Conservation (phyloP, 805 yeast species). For the Allodekkera sacchari region DNA sequence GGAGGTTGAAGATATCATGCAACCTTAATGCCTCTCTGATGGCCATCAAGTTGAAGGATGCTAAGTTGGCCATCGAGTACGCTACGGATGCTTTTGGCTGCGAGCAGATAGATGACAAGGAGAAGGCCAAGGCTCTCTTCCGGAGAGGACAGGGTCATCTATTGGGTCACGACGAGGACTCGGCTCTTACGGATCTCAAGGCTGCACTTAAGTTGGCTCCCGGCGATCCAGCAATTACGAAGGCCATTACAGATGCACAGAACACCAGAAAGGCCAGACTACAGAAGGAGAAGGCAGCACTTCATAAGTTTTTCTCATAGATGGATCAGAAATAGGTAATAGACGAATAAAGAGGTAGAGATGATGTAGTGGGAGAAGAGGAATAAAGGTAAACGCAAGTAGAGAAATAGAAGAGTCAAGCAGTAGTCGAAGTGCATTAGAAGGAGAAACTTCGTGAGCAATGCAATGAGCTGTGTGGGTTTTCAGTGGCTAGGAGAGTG, state of each 20-base stretch:
- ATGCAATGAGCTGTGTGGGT: no score
- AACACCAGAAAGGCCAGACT: constrained; percentile 40
- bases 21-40: constrained; percentile 69
- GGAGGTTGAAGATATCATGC: constrained; percentile 53
- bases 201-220: constrained; percentile 60
- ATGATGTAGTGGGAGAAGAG: neutral
- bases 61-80: constrained; percentile 45
- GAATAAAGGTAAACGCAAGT: no score
- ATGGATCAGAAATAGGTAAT: no score
- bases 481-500: no score
- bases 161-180: constrained; percentile 56
- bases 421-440: no score
- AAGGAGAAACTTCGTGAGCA: no score
- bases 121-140: constrained; percentile 77
- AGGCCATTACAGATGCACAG: constrained; percentile 56
- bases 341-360: neutral
- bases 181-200: constrained; percentile 58
- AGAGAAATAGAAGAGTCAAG: no score
- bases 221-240: constrained; percentile 60
- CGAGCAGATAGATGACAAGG: constrained; percentile 50
- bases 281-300: constrained; percentile 65
- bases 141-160: constrained; percentile 76
- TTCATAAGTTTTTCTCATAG: constrained; percentile 54
- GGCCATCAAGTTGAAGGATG: constrained; percentile 54
- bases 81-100: constrained; percentile 61